Evolutionary conservation across 2,329 filamentous ascomycete species (phyloP), one percentile per base, ranked within the genome.

Genomic region (Beauveria brongniartii): DNA sequence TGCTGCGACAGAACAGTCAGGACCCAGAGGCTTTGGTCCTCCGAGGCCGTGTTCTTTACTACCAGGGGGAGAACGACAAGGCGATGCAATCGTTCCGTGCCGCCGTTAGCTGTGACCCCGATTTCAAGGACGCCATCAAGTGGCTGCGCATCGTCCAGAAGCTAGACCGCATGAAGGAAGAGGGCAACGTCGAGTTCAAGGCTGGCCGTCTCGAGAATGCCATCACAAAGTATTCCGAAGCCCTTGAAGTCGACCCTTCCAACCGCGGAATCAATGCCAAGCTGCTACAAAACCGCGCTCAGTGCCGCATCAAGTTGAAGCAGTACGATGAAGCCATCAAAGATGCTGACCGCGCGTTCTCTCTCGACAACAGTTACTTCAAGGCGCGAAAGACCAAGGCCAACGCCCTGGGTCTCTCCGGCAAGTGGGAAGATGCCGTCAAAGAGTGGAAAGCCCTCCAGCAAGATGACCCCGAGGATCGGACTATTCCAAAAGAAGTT

Each of bases 181-280:
- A 96, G 69, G 94, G 94, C 63, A 97, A 99, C 73, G 74, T 79
- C 6, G 88, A 92, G 24, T 99, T 95, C 83, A 97, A 97, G 79
- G 83, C 86, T 59, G 89, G 89, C 63, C 84, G 87, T 62, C 94
- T 87, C 77, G 85, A 90, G 70, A 79, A 86, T 57, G 94, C 94
- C 30, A 87, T 96, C 61, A 86, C 92, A 61, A 88, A 91, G 67
- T 99, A 97, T 76, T 86, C 86, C 3, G 79, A 88, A 64, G 93
- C 93, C 50, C 79, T 99, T 40, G 86, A 88, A 53, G 85, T 99
- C 53, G 94, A 99, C 73, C 89, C 92, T 0, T 73, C 81, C 59
- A 97, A 97, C 81, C 91, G 90, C 76, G 88, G 90, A 69, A 96
- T 90, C 68, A 97, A 97, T 75, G 89, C 93, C 22, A 97, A 97